Evolutionary conservation across 257 asterid species (phyloP).

Genomic region (Gentiana straminea): DNA sequence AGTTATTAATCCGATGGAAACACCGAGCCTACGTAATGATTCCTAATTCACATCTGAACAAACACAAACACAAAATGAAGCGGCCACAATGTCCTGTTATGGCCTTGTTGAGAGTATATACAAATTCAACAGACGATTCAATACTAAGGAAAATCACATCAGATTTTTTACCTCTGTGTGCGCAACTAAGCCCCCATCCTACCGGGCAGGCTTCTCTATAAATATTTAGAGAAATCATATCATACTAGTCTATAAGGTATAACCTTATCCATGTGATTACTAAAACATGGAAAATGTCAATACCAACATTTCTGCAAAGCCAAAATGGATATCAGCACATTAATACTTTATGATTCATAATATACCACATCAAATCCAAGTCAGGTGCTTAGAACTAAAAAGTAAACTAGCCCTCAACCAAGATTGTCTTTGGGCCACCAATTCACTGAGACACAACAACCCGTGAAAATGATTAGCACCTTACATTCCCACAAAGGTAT

Average conservation of each 20-base stretch:
- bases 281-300: too few species aligned
- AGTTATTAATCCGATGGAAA: neutral
- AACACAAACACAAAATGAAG: neutral
- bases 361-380: neutral
- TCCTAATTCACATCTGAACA: neutral
- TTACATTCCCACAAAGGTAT: constrained; percentile 5
- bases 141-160: neutral
- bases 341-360: constrained; percentile 1
- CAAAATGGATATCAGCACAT: too few species aligned
- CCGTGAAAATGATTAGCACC: constrained; percentile 5
- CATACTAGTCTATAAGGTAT: too few species aligned
- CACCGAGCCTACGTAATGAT: neutral
- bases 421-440: neutral
- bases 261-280: too few species aligned
- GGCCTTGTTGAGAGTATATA: neutral
- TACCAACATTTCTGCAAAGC: too few species aligned
- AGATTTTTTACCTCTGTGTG: too few species aligned
- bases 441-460: neutral
- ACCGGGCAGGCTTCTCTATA: too few species aligned
- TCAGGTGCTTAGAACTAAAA: neutral
- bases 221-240: too few species aligned
- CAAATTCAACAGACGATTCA: neutral
- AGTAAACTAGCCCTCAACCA: neutral
- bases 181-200: too few species aligned
- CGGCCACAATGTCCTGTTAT: neutral